phyloP scores from a whole-genome alignment of 1,284 basidiomycete genomes.

The Malassezia equina region DNA sequence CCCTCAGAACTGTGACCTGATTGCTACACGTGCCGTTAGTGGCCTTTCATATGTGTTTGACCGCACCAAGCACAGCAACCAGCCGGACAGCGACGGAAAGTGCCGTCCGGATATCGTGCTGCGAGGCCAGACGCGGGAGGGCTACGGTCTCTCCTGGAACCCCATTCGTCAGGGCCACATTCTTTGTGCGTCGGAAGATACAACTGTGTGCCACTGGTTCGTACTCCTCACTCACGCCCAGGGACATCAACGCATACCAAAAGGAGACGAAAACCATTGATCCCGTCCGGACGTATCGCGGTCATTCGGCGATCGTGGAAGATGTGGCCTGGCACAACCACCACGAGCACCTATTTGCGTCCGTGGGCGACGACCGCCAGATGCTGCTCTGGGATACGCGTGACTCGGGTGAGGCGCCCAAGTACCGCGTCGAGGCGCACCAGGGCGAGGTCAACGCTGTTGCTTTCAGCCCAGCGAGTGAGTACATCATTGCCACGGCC shows the following conservation, averaged over 20 bases:
- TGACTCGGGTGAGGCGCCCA: constrained; percentile 55
- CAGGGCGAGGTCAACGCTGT: constrained; percentile 82
- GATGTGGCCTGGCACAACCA: constrained; percentile 92
- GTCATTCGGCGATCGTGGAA: constrained; percentile 56
- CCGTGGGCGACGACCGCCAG: constrained; percentile 92
- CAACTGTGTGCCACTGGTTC: constrained; percentile 87
- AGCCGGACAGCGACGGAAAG: constrained; percentile 67
- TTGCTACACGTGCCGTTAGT: constrained; percentile 82
- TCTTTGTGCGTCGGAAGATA: constrained; percentile 86
- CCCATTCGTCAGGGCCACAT: constrained; percentile 70
- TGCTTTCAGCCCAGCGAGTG: constrained; percentile 73
- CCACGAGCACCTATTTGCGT: constrained; percentile 76
- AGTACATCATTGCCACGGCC: constrained; percentile 80
- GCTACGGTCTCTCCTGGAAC: constrained; percentile 93
- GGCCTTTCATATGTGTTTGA: constrained; percentile 92
- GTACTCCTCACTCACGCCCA: constrained; percentile 50
- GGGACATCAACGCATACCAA: constrained; percentile 83
- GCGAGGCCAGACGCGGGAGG: constrained; percentile 81
- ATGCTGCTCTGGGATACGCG: constrained; percentile 93
- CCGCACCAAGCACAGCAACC: constrained; percentile 87
- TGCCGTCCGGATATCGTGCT: constrained; percentile 85
- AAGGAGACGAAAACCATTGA: constrained; percentile 70
- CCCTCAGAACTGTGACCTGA: constrained; percentile 94
- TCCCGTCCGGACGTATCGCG: constrained; percentile 70
- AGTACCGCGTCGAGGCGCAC: constrained; percentile 65